phyloP scores from a whole-genome alignment of 768 basidiomycete species.

The Pleurotus tuoliensis region DNA sequence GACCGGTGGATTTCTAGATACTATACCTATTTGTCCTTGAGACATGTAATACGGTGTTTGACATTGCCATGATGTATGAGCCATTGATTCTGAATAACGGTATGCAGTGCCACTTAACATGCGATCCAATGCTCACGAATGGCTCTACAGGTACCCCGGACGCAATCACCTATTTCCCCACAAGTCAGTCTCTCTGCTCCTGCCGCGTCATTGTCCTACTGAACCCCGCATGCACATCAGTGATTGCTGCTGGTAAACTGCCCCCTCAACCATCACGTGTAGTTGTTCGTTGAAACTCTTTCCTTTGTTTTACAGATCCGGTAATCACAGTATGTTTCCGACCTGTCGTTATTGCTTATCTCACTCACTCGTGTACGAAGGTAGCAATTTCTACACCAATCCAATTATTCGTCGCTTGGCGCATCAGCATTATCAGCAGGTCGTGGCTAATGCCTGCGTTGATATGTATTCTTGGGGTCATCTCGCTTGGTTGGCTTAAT shows the following conservation, averaged over 20 bases:
- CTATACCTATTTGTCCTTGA: constrained; percentile 31
- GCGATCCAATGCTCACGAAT: not conserved
- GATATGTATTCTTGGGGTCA: constrained; percentile 23
- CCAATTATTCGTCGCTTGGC: constrained; percentile 39
- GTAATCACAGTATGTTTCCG: constrained; percentile 26
- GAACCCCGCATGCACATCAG: not conserved
- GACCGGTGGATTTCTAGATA: constrained; percentile 15
- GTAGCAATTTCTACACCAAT: constrained; percentile 36
- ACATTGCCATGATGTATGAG: constrained; percentile 35
- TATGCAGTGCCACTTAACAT: constrained; percentile 1
- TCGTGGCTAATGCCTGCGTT: constrained; percentile 20
- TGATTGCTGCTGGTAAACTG: not conserved
- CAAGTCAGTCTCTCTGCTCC: not conserved
- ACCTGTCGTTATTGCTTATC: not conserved
- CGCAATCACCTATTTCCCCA: constrained; percentile 14
- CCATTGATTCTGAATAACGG: constrained; percentile 35
- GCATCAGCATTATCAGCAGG: constrained; percentile 30
- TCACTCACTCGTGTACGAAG: constrained; percentile 15
- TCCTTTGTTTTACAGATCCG: constrained; percentile 20
- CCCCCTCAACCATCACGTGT: not conserved
- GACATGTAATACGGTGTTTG: constrained; percentile 30
- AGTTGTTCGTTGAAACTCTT: too few relatives aligned
- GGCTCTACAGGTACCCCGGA: constrained; percentile 14
- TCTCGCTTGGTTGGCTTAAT: constrained; percentile 25
- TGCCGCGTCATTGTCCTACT: not conserved